These are phyloP conservation scores for Alternaria alternata DNA, from an alignment of 2,329 filamentous ascomycete genomes.

Conservation along the genomic window DNA sequence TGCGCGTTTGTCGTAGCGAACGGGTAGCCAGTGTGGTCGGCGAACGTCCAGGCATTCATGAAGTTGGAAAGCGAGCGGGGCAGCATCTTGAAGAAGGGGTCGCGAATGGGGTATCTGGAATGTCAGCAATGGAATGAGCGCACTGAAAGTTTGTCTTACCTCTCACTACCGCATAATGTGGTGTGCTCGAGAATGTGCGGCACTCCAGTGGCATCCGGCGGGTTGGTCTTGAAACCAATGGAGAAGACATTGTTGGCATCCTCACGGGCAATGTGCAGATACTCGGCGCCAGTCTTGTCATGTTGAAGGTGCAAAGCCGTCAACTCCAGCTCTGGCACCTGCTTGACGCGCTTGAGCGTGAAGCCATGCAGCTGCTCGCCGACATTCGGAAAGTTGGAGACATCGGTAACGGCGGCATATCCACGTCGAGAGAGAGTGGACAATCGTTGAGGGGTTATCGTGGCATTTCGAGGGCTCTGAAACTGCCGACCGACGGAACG, in stretches of 20 bases:
- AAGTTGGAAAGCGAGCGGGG: constrained; percentile 98
- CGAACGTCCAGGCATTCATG: constrained; percentile 98
- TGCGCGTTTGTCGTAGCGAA: constrained; percentile 96
- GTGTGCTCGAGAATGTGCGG: constrained; percentile 98
- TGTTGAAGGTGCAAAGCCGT: constrained; percentile 91
- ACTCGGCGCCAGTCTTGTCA: constrained; percentile 94
- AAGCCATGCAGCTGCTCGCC: constrained; percentile 94
- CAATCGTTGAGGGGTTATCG: constrained; percentile 21
- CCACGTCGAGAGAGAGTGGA: constrained; percentile 29
- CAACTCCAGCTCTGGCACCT: constrained; percentile 92
- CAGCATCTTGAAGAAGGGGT: constrained; percentile 99
- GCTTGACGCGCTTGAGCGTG: constrained; percentile 85
- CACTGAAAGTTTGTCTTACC: constrained; percentile 61
- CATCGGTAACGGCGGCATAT: constrained; percentile 75
- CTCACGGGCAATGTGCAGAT: constrained; percentile 91
- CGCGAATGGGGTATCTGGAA: constrained; percentile 87
- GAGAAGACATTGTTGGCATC: constrained; percentile 99
- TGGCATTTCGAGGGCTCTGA: constrained; percentile 23
- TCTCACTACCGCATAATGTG: constrained; percentile 92
- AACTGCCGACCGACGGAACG: constrained; percentile 45
- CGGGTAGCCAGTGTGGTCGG: constrained; percentile 96
- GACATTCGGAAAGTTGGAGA: constrained; percentile 76
- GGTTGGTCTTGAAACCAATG: constrained; percentile 99
- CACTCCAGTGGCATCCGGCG: constrained; percentile 92
- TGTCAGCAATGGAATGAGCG: constrained; percentile 14